Evolutionary conservation across 2,329 filamentous ascomycete species (phyloP).

Genomic region (Talaromyces sp.): DNA sequence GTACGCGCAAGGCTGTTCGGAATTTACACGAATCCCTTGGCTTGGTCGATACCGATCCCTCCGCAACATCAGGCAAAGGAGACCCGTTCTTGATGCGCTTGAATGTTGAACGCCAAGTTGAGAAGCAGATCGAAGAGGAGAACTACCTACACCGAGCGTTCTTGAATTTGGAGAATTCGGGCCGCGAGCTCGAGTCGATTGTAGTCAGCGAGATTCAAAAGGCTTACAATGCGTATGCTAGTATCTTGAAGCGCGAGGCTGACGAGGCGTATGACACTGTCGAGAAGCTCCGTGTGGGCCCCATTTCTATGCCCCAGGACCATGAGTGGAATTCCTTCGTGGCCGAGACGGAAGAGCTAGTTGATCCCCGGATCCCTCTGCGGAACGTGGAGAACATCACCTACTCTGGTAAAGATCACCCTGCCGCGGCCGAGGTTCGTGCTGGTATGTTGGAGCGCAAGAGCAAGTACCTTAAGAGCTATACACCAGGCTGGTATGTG

Average conservation of each 20-base stretch:
- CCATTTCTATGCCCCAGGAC: slow-evolving; percentile 91
- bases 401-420: slow-evolving; percentile 88
- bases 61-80: slow-evolving; percentile 76
- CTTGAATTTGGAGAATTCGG: slow-evolving; percentile 89
- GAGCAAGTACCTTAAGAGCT: slow-evolving; percentile 98
- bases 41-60: slow-evolving; percentile 75
- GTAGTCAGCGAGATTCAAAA: slow-evolving; percentile 98
- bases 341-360: slow-evolving; percentile 77
- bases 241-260: slow-evolving; percentile 87
- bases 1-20: slow-evolving; percentile 75
- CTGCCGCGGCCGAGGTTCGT: slow-evolving; percentile 79
- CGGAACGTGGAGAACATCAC: slow-evolving; percentile 79
- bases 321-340: slow-evolving; percentile 88
- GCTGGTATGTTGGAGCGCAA: slow-evolving; percentile 93
- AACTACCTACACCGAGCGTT: slow-evolving; percentile 96
- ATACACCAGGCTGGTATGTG: slow-evolving; percentile 95
- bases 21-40: slow-evolving; percentile 80
- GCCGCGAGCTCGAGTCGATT: slow-evolving; percentile 91
- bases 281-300: slow-evolving; percentile 79
- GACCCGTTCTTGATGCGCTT: slow-evolving; percentile 89
- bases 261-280: slow-evolving; percentile 77
- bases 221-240: slow-evolving; percentile 90
- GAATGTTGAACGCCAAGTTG: slow-evolving; percentile 84
- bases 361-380: slow-evolving; percentile 79
- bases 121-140: slow-evolving; percentile 92